Evolutionary conservation across 2,329 filamentous ascomycete genomes (phyloP).

Genomic region (Cladorrhinum sp.): DNA sequence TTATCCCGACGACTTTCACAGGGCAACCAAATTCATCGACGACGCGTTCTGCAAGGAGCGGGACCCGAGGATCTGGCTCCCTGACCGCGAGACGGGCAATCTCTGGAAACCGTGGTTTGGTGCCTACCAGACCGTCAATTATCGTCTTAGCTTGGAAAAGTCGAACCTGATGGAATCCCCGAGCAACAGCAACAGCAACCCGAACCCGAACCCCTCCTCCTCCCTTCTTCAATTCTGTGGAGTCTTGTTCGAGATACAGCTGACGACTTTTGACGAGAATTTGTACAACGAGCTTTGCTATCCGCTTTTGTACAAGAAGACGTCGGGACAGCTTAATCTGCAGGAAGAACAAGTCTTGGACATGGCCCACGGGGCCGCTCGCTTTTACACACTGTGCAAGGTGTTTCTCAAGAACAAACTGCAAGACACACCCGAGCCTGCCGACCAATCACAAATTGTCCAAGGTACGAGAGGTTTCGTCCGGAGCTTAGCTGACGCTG

Average conservation of each 20-base stretch:
- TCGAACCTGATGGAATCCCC: background rate
- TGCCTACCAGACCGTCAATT: slow-evolving; percentile 15
- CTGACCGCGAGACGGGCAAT: slow-evolving; percentile 12
- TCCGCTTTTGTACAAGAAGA: slow-evolving; percentile 13
- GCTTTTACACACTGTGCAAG: slow-evolving; percentile 12
- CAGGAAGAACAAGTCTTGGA: slow-evolving; percentile 19
- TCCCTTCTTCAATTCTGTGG: slow-evolving; percentile 8
- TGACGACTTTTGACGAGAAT: slow-evolving; percentile 16
- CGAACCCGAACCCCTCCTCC: background rate
- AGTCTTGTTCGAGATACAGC: slow-evolving; percentile 18
- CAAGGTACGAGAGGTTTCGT: background rate
- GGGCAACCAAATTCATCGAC: slow-evolving; percentile 8
- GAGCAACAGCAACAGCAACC: background rate
- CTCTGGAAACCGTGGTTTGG: slow-evolving; percentile 16
- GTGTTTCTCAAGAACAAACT: slow-evolving; percentile 10
- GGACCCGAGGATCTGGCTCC: slow-evolving; percentile 2
- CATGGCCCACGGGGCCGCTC: slow-evolving; percentile 12
- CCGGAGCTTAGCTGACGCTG: background rate
- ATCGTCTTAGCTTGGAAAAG: slow-evolving; percentile 6
- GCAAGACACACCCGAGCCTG: background rate
- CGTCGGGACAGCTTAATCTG: slow-evolving; percentile 1
- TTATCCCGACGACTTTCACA: slow-evolving; percentile 11
- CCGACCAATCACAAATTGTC: background rate
- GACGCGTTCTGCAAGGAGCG: slow-evolving; percentile 4
- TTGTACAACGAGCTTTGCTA: slow-evolving; percentile 20